Evolutionary conservation across 1,139 yeast species (phyloP).

Genomic region (Geotrichum bryndzae): DNA sequence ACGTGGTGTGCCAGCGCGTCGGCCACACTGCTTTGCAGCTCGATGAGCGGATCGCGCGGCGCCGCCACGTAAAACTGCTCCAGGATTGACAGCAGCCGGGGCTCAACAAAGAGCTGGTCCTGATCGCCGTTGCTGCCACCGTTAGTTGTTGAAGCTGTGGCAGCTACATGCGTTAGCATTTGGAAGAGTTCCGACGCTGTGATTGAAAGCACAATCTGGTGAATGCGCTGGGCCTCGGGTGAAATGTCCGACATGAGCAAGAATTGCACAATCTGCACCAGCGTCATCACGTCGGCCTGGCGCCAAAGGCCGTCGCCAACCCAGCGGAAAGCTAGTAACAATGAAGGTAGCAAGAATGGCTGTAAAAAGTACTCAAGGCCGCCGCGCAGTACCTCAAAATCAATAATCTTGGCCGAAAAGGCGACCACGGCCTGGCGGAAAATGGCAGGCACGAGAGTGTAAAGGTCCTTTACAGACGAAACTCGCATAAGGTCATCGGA

Average conservation of each 20-base stretch:
- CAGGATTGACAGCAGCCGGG: conserved; percentile 11
- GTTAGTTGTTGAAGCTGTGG: conserved; percentile 12
- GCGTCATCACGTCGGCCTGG: conserved; percentile 27
- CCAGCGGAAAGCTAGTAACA: conserved; percentile 42
- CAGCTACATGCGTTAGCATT: conserved; percentile 20
- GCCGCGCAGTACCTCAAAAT: conserved; percentile 44
- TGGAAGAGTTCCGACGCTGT: conserved; percentile 30
- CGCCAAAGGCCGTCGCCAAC: conserved; percentile 39
- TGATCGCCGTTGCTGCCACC: not conserved
- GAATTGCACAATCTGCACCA: conserved; percentile 34
- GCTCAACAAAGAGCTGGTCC: conserved; percentile 15
- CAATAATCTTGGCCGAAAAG: conserved; percentile 49
- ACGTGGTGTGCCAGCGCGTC: conserved; percentile 26
- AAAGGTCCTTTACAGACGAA: conserved; percentile 61
- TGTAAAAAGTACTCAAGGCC: conserved; percentile 64
- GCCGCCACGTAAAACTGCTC: conserved; percentile 13
- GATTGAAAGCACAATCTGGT: conserved; percentile 33
- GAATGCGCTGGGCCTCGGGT: conserved; percentile 38
- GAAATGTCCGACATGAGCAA: conserved; percentile 35
- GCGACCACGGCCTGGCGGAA: conserved; percentile 70
- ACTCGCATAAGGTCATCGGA: conserved; percentile 73
- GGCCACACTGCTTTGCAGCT: not conserved
- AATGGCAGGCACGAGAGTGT: conserved; percentile 63
- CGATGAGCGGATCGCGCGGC: not conserved
- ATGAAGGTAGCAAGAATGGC: conserved; percentile 48